Percentiles rank a stretch among this genome's conserved stretches.
phyloP scores from a whole-genome alignment of 305 asterid genomes.

The Salvia sclarea region DNA sequence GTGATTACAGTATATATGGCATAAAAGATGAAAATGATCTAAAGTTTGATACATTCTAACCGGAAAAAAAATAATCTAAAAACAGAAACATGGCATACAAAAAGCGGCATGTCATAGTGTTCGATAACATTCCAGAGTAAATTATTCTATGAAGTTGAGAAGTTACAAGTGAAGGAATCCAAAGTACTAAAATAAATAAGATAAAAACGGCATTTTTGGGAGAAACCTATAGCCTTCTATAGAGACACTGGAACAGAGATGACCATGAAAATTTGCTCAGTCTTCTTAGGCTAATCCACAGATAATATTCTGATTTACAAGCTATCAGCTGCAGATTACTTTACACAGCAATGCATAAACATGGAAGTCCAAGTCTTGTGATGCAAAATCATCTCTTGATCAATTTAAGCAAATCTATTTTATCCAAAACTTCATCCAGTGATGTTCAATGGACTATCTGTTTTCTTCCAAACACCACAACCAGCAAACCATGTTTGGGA shows the following conservation, averaged over 20 bases:
- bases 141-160: background rate
- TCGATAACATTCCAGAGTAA: background rate
- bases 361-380: constrained; percentile 2
- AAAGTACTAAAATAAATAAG: background rate
- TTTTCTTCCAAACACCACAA: background rate
- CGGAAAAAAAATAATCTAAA: background rate
- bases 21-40: background rate
- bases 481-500: constrained; percentile 1
- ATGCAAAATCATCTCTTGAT: background rate
- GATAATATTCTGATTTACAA: background rate
- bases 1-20: background rate
- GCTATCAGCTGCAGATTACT: background rate
- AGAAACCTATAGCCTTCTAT: background rate
- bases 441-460: background rate
- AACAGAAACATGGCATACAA: background rate
- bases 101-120: background rate
- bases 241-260: background rate
- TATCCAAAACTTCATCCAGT: background rate
- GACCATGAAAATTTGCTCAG: background rate
- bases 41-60: background rate
- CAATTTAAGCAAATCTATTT: background rate
- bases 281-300: background rate
- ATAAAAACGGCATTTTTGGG: background rate
- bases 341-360: background rate
- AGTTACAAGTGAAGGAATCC: background rate